Evolutionary conservation across 2,329 filamentous ascomycete species (phyloP).

Genomic region (Aureobasidium sp.): DNA sequence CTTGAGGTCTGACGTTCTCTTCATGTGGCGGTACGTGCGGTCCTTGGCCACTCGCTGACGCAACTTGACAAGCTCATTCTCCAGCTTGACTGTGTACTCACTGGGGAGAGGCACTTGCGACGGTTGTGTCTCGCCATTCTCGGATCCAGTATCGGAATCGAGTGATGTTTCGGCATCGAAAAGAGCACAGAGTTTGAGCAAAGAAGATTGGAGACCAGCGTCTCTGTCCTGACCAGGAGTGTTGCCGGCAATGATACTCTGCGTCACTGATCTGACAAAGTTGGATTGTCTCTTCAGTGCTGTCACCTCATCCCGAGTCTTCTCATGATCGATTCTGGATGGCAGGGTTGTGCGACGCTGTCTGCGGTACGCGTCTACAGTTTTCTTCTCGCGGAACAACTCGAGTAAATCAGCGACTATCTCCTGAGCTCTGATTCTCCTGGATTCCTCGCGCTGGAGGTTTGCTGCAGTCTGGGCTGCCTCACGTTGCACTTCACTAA

Average conservation of each 20-base stretch:
- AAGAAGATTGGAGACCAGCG: conserved; percentile 14
- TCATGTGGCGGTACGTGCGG: conserved; percentile 3
- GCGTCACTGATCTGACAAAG: conserved; percentile 13
- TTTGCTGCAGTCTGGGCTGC: conserved; percentile 74
- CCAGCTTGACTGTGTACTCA: neutral
- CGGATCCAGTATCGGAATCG: conserved; percentile 6
- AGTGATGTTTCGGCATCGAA: conserved; percentile 11
- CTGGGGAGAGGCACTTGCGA: neutral
- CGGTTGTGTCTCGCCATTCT: neutral
- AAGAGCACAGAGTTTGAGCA: conserved; percentile 14
- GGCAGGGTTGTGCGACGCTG: conserved; percentile 16
- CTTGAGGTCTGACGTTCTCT: neutral
- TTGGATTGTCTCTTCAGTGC: conserved; percentile 13
- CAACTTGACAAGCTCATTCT: conserved; percentile 2
- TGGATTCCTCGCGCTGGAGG: conserved; percentile 75
- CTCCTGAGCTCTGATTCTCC: conserved; percentile 53
- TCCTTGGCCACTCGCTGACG: conserved; percentile 5
- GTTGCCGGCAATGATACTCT: conserved; percentile 7
- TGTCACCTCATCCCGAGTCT: conserved; percentile 10
- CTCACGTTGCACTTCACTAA: conserved; percentile 84
- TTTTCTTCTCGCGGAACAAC: conserved; percentile 13
- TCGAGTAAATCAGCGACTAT: conserved; percentile 12
- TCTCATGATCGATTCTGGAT: conserved; percentile 12
- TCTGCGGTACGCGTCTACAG: conserved; percentile 12
- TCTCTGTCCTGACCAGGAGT: neutral